Evolutionary conservation across 2,329 filamentous ascomycete species (phyloP).

Genomic region (Diaporthe sp.): DNA sequence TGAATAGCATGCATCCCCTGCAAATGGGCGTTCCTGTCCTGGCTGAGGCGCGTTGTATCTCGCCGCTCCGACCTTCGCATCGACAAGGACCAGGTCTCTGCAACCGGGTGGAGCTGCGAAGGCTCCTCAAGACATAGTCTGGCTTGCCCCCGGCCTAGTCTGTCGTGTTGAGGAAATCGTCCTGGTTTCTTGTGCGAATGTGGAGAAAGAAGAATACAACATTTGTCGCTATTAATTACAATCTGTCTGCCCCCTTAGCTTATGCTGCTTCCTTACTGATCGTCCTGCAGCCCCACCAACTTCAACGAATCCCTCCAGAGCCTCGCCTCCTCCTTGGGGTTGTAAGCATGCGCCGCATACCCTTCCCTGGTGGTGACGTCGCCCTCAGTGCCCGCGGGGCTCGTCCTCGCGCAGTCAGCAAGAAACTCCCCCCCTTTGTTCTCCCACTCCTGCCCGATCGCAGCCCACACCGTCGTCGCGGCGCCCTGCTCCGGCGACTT

Average conservation of each 20-base stretch:
- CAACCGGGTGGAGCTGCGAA: too few species aligned
- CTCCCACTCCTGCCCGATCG: background rate
- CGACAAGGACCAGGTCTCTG: too few species aligned
- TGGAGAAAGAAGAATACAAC: too few species aligned
- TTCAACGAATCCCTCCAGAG: conserved; percentile 8
- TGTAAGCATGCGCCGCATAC: background rate
- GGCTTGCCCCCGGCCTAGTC: background rate
- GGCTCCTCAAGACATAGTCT: too few species aligned
- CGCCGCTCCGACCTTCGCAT: too few species aligned
- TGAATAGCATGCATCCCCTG: background rate
- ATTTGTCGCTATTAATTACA: background rate
- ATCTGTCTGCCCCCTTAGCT: background rate
- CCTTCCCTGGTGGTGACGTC: background rate
- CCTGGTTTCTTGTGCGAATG: background rate
- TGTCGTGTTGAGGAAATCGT: background rate
- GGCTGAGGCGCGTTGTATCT: too few species aligned
- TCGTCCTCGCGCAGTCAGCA: background rate
- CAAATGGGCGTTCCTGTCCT: background rate
- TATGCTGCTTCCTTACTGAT: background rate
- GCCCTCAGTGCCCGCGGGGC: background rate
- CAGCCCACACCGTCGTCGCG: background rate
- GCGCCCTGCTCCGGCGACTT: background rate
- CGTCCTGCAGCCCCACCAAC: background rate
- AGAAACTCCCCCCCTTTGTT: background rate
- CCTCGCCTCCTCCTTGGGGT: background rate